Base-by-base conservation (phyloP, 176 grass and related monocot species). In the Lolium multiflorum region DNA sequence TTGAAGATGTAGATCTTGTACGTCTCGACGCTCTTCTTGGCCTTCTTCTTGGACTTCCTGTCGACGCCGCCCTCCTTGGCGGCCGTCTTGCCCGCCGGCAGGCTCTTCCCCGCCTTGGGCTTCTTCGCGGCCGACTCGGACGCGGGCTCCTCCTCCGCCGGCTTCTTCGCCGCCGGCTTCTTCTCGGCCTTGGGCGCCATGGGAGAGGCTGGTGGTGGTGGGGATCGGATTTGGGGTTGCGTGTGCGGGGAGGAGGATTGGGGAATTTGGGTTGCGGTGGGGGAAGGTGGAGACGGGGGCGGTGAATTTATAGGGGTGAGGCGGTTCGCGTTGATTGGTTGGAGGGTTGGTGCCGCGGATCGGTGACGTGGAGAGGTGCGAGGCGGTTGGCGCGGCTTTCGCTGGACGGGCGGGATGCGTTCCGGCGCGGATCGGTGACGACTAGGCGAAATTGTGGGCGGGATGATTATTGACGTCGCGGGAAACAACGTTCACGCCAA, bases 1-100 rank as follows among this genome's bases (percentile, higher is more conserved):
- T 97, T 97, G 79, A 97, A 97, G 86, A 97, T 97, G 84, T 97
- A 97, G 74, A 97, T 93, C 90, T 97, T 94, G 57, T 97, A 97
- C n/a, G 73, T 76, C 48, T 76, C 73, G 3, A 76, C 73, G 14
- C 15, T 20, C 25, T 76, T 76, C 73, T 76, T 55, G 48, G 9
- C 20, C 48, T 76, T 76, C 73, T 76, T 76, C 73, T 76, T 76
- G 4, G 15, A 4, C 49, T 76, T 76, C 73, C 55, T 76, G 25
- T 35, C 73, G 7, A 5, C 73, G 49, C 49, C 73, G 48, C 47
- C 66, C 66, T 71, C 38, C 37, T 44, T 55, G 73, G 48, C 22
- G 4, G 73, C 49, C 25, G 73, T 76, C 49, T 76, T 76, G 3
- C 48, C 48, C 0, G 73, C 25, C 0, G 73, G 73, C 0, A 76